Evolutionary conservation across 2,329 filamentous ascomycete species (phyloP).

Genomic region (Monosporascus sp.): DNA sequence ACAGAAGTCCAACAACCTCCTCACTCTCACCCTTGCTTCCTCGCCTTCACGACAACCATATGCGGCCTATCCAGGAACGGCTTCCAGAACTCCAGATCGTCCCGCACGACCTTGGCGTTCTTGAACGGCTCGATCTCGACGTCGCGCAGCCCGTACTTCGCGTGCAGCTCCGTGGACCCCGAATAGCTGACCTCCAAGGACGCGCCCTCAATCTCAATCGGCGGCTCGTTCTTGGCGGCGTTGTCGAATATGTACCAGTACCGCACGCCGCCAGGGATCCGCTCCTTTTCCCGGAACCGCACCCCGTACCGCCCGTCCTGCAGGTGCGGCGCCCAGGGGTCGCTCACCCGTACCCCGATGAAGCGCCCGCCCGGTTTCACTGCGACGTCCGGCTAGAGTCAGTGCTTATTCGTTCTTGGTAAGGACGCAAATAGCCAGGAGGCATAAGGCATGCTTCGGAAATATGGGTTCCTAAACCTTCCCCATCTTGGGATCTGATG

Average conservation of each 20-base stretch:
- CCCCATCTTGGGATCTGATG: too few relatives aligned
- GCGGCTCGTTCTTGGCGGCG: not conserved
- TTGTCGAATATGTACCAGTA: slow-evolving; percentile 10
- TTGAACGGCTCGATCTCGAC: slow-evolving; percentile 15
- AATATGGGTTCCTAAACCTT: too few relatives aligned
- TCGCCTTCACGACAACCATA: slow-evolving; percentile 15
- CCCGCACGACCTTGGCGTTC: slow-evolving; percentile 14
- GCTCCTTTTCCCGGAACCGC: slow-evolving; percentile 9
- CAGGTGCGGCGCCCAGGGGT: slow-evolving; percentile 10
- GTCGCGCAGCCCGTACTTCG: slow-evolving; percentile 17
- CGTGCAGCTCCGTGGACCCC: slow-evolving; percentile 18
- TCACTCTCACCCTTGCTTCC: slow-evolving; percentile 3
- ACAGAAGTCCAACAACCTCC: too few relatives aligned
- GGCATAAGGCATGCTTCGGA: too few relatives aligned
- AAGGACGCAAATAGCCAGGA: too few relatives aligned
- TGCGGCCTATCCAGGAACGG: slow-evolving; percentile 16
- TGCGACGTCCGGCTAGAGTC: slow-evolving; percentile 13
- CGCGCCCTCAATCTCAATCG: slow-evolving; percentile 14
- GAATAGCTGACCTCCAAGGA: slow-evolving; percentile 17
- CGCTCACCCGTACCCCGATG: slow-evolving; percentile 16
- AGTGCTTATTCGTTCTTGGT: too few relatives aligned
- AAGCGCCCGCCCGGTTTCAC: slow-evolving; percentile 25
- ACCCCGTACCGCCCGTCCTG: slow-evolving; percentile 10
- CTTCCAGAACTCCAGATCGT: slow-evolving; percentile 19
- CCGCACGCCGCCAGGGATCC: slow-evolving; percentile 15